Evolutionary conservation across 331 rosid species (phyloP).

Genomic region (Spiraea crenata): DNA sequence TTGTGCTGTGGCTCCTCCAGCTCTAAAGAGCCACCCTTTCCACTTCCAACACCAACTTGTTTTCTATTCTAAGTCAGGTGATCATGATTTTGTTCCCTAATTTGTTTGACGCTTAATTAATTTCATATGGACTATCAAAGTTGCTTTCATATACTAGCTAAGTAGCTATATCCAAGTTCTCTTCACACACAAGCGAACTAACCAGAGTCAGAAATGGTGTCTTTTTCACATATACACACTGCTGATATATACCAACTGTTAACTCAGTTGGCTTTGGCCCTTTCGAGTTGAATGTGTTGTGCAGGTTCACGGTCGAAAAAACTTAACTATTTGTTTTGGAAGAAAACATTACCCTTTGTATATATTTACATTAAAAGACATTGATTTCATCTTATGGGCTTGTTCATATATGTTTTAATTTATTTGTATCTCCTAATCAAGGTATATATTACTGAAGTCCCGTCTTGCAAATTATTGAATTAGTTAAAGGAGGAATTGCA

Average conservation of each 20-base stretch:
- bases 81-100: background rate
- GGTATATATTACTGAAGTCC: no score
- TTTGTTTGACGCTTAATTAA: background rate
- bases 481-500: constrained; percentile 46
- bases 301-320: no score
- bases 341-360: background rate
- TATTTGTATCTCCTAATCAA: background rate
- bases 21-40: constrained; percentile 64
- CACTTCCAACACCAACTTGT: constrained; percentile 69
- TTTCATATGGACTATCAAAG: no score
- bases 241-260: no score
- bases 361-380: background rate
- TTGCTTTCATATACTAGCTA: background rate
- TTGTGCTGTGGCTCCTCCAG: constrained; percentile 79
- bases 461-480: background rate
- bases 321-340: no score
- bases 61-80: constrained; percentile 70
- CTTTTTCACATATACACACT: no score
- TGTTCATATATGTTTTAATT: background rate
- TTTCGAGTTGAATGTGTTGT: no score
- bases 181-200: background rate
- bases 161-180: background rate
- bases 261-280: no score
- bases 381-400: no score
- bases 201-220: background rate